A percentile compares a stretch with the other conserved stretches of the same genome.
These are phyloP conservation scores for Zygosaccharomyces siamensis DNA, from an alignment of 805 yeast genomes.

Conservation along the genomic window DNA sequence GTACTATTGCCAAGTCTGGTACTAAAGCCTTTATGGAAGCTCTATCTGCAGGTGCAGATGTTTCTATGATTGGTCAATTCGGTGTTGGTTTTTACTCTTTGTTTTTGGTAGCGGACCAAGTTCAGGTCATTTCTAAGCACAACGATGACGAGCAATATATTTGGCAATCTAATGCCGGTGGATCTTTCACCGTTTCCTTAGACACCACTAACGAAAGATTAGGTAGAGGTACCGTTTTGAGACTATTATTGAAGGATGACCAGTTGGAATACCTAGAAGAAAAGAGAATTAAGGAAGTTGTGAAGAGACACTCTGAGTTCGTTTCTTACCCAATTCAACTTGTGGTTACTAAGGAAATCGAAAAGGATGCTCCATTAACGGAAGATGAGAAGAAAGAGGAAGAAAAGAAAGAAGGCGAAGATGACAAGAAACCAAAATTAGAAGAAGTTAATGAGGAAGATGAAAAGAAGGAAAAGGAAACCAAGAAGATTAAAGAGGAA, in stretches of 20 bases:
- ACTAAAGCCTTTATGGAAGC: conserved; percentile 99
- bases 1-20: conserved; percentile 99
- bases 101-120: conserved; percentile 98
- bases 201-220: conserved; percentile 83
- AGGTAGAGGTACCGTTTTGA: conserved; percentile 91
- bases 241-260: conserved; percentile 97
- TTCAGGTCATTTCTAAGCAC: conserved; percentile 96
- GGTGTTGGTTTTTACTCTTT: conserved; percentile 99
- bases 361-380: conserved; percentile 90
- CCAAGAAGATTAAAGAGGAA: conserved; percentile 85
- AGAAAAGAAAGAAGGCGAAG: conserved; percentile 42
- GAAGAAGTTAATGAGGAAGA: conserved; percentile 73
- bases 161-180: conserved; percentile 99
- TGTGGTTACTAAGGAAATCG: conserved; percentile 97
- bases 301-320: conserved; percentile 98
- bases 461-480: conserved; percentile 60
- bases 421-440: conserved; percentile 65
- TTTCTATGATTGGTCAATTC: conserved; percentile 99
- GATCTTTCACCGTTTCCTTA: conserved; percentile 92
- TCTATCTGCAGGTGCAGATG: conserved; percentile 98
- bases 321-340: conserved; percentile 99
- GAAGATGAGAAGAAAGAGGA: conserved; percentile 43
- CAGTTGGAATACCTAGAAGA: conserved; percentile 99
- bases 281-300: conserved; percentile 98
- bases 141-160: conserved; percentile 99